Evolutionary conservation across 2,329 filamentous ascomycete species (phyloP).

Genomic region (Apiospora kogelbergensis): DNA sequence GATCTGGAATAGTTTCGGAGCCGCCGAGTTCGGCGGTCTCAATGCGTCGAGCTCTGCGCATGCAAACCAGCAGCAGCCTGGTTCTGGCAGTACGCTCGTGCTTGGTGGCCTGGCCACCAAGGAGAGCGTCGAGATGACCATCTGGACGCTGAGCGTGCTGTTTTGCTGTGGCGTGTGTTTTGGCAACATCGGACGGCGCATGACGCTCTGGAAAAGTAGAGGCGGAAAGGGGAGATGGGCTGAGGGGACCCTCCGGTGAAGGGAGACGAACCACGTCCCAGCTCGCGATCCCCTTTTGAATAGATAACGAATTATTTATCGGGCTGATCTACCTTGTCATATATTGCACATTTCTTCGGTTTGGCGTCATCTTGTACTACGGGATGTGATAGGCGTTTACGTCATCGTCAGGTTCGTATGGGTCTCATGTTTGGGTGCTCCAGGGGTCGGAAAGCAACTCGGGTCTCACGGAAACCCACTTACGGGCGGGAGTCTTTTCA

Average conservation of each 20-base stretch:
- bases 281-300: neutral
- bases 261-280: neutral
- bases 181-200: slow-evolving; percentile 85
- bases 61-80: slow-evolving; percentile 15
- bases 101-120: slow-evolving; percentile 58
- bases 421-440: neutral
- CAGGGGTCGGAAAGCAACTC: neutral
- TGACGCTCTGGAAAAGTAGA: slow-evolving; percentile 57
- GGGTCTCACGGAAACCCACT: neutral
- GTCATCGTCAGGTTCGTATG: neutral
- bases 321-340: neutral
- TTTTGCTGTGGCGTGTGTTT: slow-evolving; percentile 97
- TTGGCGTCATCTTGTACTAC: neutral
- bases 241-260: slow-evolving; percentile 8
- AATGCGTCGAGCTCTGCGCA: slow-evolving; percentile 27
- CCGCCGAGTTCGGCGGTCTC: slow-evolving; percentile 17
- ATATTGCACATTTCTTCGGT: neutral
- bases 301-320: too few relatives aligned
- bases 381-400: neutral
- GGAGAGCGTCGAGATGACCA: slow-evolving; percentile 68
- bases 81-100: slow-evolving; percentile 28
- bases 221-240: slow-evolving; percentile 46
- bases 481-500: neutral
- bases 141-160: slow-evolving; percentile 90
- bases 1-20: neutral